These are phyloP conservation scores for Yamadazyma paraphyllophila DNA, from an alignment of 805 yeast genomes.

Conservation along the genomic window DNA sequence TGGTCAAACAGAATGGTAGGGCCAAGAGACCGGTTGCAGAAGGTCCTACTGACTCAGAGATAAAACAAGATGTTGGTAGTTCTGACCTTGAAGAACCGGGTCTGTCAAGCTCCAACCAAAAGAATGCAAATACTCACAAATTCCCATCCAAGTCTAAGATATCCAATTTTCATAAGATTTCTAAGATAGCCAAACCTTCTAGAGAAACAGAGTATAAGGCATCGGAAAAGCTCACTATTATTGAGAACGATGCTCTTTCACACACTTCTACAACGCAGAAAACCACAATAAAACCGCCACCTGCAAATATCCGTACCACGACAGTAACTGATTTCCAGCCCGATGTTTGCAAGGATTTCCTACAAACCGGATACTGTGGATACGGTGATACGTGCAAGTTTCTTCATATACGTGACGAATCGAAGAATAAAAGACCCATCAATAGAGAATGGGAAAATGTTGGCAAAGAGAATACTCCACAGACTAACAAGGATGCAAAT, in stretches of 20 bases:
- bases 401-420: conserved; percentile 85
- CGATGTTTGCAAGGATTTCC: conserved; percentile 90
- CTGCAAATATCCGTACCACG: conserved; percentile 54
- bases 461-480: background rate
- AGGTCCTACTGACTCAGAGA: background rate
- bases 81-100: no score
- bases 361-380: conserved; percentile 92
- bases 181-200: background rate
- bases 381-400: conserved; percentile 97
- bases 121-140: background rate
- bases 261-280: background rate
- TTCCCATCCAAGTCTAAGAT: background rate
- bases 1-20: conserved; percentile 14
- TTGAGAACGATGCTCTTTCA: conserved; percentile 8
- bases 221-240: background rate
- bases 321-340: conserved; percentile 84
- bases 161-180: background rate
- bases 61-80: no score
- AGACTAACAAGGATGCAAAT: conserved; percentile 1
- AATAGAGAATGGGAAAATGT: conserved; percentile 68
- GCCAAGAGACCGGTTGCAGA: conserved; percentile 6
- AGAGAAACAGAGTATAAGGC: conserved; percentile 4
- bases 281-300: conserved; percentile 23
- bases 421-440: conserved; percentile 64
- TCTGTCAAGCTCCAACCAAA: no score